Conservation (phyloP, 176 grass and related monocot species). For the Lolium rigidum region DNA sequence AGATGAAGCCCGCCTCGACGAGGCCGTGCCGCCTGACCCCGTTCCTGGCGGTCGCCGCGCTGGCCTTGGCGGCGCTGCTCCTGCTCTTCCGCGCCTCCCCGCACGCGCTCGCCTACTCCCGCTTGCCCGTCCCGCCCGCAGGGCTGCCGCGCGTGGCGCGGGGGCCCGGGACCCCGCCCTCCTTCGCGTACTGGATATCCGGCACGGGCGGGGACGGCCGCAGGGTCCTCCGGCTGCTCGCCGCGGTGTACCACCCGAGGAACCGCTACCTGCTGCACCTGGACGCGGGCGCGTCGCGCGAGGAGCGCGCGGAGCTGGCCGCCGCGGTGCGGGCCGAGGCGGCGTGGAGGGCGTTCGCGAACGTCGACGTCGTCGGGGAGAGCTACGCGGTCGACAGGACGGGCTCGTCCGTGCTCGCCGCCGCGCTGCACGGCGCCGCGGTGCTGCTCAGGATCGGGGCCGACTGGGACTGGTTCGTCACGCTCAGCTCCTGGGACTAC, state of each 20-base stretch:
- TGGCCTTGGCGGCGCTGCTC: constrained; percentile 20
- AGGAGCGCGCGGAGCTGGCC: constrained; percentile 43
- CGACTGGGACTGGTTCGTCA: constrained; percentile 74
- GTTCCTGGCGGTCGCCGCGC: constrained; percentile 23
- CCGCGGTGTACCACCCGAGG: constrained; percentile 63
- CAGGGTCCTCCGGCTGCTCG: constrained; percentile 50
- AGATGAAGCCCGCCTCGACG: not conserved
- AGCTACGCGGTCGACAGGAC: constrained; percentile 48
- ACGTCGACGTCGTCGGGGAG: constrained; percentile 54
- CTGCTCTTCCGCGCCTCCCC: not conserved
- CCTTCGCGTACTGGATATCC: constrained; percentile 71
- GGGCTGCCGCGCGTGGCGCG: not conserved
- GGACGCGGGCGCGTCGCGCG: constrained; percentile 43
- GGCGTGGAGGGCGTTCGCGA: constrained; percentile 45
- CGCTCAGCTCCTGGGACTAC: constrained; percentile 67
- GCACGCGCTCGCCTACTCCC: not conserved
- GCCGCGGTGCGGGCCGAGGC: constrained; percentile 1
- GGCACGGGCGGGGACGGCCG: constrained; percentile 52
- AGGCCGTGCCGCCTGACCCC: constrained; percentile 9
- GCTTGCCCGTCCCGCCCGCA: not conserved
- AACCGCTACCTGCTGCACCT: constrained; percentile 70
- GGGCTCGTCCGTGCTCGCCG: constrained; percentile 56
- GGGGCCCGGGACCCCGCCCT: constrained; percentile 20
- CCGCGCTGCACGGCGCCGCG: constrained; percentile 63
- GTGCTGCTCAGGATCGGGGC: constrained; percentile 49